Conservation (phyloP, 345 rosid genomes). For the Ceriops tagal region DNA sequence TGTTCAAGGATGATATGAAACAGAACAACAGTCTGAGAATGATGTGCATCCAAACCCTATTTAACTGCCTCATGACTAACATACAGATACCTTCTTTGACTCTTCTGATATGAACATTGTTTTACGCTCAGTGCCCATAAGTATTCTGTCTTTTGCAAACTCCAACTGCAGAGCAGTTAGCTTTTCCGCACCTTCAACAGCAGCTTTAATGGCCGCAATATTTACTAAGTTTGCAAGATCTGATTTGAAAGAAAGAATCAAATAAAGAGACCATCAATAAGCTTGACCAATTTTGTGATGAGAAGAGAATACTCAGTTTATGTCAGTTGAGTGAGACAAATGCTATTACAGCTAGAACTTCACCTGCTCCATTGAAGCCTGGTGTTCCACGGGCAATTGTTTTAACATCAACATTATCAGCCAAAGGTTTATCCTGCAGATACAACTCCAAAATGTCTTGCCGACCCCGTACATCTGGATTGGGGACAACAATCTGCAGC, state of each 20-base stretch:
- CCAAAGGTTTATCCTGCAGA: conserved; percentile 86
- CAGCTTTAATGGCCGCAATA: conserved; percentile 98
- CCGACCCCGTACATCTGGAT: conserved; percentile 91
- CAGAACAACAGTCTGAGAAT: background rate
- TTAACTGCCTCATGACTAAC: background rate
- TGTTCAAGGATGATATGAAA: too few relatives aligned
- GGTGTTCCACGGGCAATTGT: conserved; percentile 98
- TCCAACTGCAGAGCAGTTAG: conserved; percentile 70
- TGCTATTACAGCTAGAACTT: conserved; percentile 11
- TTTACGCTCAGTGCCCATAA: conserved; percentile 97
- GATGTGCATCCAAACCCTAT: background rate
- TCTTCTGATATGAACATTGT: conserved; percentile 96
- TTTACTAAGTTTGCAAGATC: conserved; percentile 97
- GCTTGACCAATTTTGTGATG: background rate
- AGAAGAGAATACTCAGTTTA: background rate
- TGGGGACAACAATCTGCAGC: conserved; percentile 84
- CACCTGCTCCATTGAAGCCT: conserved; percentile 99
- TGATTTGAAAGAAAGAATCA: conserved; percentile 20
- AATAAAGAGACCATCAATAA: conserved; percentile 10
- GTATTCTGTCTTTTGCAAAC: conserved; percentile 87
- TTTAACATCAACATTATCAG: conserved; percentile 81
- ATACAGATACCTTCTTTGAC: conserved; percentile 73
- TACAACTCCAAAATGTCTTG: conserved; percentile 97
- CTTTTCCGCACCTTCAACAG: conserved; percentile 92
- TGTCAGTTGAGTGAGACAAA: background rate